These are phyloP conservation scores for Paramyrothecium roridum DNA, from an alignment of 2,329 filamentous ascomycete species.

Conservation along the genomic window DNA sequence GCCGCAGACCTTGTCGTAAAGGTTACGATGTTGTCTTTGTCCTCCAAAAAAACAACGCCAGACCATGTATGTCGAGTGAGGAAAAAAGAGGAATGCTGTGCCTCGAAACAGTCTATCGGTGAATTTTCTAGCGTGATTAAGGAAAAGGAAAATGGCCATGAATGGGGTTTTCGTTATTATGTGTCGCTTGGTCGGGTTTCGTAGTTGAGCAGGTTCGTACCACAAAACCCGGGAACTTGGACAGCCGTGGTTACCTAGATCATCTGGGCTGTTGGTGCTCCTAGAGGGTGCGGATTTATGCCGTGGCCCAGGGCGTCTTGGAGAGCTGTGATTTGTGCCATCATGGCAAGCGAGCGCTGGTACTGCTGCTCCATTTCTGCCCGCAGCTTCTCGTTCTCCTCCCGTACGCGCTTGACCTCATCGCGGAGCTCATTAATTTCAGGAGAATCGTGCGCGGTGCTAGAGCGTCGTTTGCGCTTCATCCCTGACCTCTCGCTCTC, in stretches of 20 bases:
- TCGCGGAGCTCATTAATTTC: conserved; percentile 57
- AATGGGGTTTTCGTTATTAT: not conserved
- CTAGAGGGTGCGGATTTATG: conserved; percentile 24
- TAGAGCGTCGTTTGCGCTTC: conserved; percentile 45
- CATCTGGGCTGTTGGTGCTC: conserved; percentile 38
- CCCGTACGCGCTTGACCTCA: conserved; percentile 64
- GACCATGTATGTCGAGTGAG: not conserved
- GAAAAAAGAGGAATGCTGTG: conserved; percentile 2
- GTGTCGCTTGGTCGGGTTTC: too few relatives aligned
- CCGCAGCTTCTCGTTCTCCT: conserved; percentile 60
- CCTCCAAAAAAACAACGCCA: too few relatives aligned
- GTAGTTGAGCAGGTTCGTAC: too few relatives aligned
- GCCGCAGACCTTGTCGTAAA: too few relatives aligned
- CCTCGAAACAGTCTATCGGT: conserved; percentile 2
- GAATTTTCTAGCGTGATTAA: not conserved
- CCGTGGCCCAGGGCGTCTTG: conserved; percentile 38
- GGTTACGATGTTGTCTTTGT: too few relatives aligned
- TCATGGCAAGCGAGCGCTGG: conserved; percentile 42
- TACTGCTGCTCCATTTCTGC: conserved; percentile 46
- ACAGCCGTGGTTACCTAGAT: conserved; percentile 20
- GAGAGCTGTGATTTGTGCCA: conserved; percentile 45
- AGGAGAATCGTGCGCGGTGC: conserved; percentile 14
- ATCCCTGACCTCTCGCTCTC: conserved; percentile 41
- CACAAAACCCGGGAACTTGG: not conserved
- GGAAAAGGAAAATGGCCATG: too few relatives aligned